A percentile compares a stretch with the other conserved stretches of the same genome.
Conservation (phyloP, 1,284 basidiomycete genomes). For the Dichomitus squalens region DNA sequence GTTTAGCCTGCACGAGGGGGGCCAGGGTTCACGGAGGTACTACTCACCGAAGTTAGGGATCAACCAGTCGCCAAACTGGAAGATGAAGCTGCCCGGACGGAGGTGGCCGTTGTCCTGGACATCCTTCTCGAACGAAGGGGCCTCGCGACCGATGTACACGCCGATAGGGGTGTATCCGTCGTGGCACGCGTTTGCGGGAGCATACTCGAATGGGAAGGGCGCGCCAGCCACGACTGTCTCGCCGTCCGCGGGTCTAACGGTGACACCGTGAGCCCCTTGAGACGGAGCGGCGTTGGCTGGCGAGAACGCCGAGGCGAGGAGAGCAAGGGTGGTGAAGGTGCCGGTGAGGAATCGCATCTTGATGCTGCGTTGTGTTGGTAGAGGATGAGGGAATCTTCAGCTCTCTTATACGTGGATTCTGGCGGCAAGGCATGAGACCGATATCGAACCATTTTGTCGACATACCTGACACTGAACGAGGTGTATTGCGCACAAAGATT, state of each 20-base stretch:
- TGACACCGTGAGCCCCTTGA: slow-evolving; percentile 14
- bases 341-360: not conserved
- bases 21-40: too few species aligned
- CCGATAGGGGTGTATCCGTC: slow-evolving; percentile 25
- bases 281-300: not conserved
- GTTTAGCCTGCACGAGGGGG: not conserved
- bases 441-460: too few species aligned
- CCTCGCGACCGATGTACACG: slow-evolving; percentile 9
- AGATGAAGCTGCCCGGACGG: slow-evolving; percentile 20
- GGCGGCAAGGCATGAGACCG: too few species aligned
- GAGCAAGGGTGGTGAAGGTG: not conserved
- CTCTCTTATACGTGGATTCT: too few species aligned
- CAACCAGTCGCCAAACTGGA: slow-evolving; percentile 24
- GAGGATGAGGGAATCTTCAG: too few species aligned
- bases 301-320: not conserved
- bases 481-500: too few species aligned
- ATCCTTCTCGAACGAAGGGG: too few species aligned
- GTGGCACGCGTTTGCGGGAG: slow-evolving; percentile 21
- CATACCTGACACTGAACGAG: too few species aligned
- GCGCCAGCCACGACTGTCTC: slow-evolving; percentile 17
- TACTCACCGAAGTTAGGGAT: slow-evolving; percentile 29
- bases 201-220: slow-evolving; percentile 22
- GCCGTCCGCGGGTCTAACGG: slow-evolving; percentile 14
- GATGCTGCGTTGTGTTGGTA: not conserved
- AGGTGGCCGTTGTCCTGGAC: slow-evolving; percentile 12